Conservation (phyloP, 805 yeast genomes). For the Grigorovia jiainica region DNA sequence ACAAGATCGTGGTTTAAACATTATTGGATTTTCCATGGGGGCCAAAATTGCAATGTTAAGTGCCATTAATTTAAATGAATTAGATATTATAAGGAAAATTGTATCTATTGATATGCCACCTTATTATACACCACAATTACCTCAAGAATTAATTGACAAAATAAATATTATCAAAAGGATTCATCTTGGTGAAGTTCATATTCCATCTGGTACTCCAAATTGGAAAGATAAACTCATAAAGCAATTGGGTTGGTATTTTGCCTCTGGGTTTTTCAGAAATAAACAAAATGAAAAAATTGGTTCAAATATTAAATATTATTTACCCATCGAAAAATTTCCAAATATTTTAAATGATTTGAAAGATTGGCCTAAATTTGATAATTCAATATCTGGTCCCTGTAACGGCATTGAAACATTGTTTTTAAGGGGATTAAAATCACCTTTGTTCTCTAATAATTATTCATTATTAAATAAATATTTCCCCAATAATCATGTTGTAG, state of each 20-base stretch:
- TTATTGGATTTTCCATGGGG: conserved; percentile 54
- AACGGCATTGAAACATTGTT: conserved; percentile 32
- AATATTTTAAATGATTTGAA: conserved; percentile 15
- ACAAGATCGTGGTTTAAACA: conserved; percentile 22
- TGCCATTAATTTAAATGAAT: conserved; percentile 20
- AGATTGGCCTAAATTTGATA: conserved; percentile 21
- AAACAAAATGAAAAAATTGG: conserved; percentile 11
- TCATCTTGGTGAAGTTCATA: conserved; percentile 12
- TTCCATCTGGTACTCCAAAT: conserved; percentile 13
- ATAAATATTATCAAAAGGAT: conserved; percentile 16
- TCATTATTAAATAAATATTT: conserved; percentile 14
- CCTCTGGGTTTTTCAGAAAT: conserved; percentile 21
- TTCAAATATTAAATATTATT: conserved; percentile 11
- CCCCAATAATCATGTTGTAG: conserved; percentile 17
- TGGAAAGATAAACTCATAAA: conserved; percentile 17
- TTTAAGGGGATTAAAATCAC: conserved; percentile 36
- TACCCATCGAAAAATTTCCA: conserved; percentile 22
- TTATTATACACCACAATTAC: conserved; percentile 16
- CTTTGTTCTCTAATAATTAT: conserved; percentile 31
- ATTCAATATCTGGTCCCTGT: conserved; percentile 17
- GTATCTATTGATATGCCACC: conserved; percentile 35
- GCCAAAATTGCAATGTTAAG: conserved; percentile 46
- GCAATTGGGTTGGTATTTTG: conserved; percentile 22
- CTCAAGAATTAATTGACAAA: conserved; percentile 14
- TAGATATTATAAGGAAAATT: conserved; percentile 19